phyloP scores from a whole-genome alignment of 306 rosid genomes.

The Bauhinia variegata region DNA sequence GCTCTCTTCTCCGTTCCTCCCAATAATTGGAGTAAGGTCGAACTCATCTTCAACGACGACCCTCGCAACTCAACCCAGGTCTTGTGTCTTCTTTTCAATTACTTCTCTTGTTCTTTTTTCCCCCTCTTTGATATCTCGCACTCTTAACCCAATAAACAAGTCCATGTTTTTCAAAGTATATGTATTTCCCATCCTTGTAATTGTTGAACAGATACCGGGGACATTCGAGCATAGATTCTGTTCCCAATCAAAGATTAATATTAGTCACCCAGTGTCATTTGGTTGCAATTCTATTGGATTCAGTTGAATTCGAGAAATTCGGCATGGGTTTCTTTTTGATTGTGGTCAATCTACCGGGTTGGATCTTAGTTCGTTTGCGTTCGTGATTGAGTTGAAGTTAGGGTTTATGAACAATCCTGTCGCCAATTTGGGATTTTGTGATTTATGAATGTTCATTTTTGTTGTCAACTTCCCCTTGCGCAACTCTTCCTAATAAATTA shows the following conservation, averaged over 20 bases:
- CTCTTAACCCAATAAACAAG: neutral
- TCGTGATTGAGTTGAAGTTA: slow-evolving; percentile 39
- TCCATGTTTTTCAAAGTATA: too few species aligned
- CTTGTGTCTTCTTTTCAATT: neutral
- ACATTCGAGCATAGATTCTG: slow-evolving; percentile 5
- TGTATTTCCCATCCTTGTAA: neutral
- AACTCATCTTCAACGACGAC: neutral
- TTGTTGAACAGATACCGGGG: slow-evolving; percentile 34
- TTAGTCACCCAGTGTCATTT: too few species aligned
- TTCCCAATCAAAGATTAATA: neutral
- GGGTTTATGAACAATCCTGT: slow-evolving; percentile 36
- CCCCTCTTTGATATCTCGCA: too few species aligned
- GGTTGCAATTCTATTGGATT: slow-evolving; percentile 10
- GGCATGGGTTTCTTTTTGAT: slow-evolving; percentile 7
- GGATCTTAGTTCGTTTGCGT: slow-evolving; percentile 40
- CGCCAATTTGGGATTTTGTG: slow-evolving; percentile 27
- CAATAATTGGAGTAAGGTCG: neutral
- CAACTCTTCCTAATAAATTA: neutral
- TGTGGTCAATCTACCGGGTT: slow-evolving; percentile 35
- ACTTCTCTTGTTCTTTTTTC: too few species aligned
- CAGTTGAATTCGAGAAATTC: slow-evolving; percentile 34
- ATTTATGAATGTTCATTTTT: slow-evolving; percentile 43
- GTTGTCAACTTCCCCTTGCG: neutral
- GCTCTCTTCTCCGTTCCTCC: neutral
- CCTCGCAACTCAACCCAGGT: neutral